These are phyloP conservation scores for Luvunga scandens DNA, from an alignment of 345 rosid species.

Conservation along the genomic window DNA sequence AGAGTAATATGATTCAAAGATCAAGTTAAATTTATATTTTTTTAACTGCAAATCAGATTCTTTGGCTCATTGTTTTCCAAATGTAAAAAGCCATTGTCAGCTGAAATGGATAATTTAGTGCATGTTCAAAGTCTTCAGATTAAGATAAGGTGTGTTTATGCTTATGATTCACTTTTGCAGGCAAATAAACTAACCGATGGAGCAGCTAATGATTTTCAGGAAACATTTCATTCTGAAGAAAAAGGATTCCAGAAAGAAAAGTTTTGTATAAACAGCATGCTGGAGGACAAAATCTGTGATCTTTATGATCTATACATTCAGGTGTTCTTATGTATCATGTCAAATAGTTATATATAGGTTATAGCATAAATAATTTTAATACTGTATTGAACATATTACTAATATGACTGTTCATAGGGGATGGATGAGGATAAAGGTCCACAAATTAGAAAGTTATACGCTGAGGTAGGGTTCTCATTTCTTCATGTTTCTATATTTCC, in stretches of 20 bases:
- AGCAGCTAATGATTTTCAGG: conserved; percentile 21
- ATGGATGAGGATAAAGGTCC: conserved; percentile 43
- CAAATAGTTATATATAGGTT: not conserved
- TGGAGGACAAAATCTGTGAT: conserved; percentile 45
- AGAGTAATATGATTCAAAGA: not conserved
- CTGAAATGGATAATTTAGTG: not conserved
- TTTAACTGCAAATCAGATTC: not conserved
- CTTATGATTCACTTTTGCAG: conserved; percentile 15
- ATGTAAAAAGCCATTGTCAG: not conserved
- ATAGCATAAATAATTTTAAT: not conserved
- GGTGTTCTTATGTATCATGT: conserved; percentile 15
- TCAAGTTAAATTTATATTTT: not conserved
- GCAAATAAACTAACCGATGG: conserved; percentile 18
- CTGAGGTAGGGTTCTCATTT: conserved; percentile 25
- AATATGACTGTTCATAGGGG: conserved; percentile 24
- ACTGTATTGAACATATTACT: not conserved
- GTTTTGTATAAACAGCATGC: conserved; percentile 15
- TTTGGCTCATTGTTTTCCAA: not conserved
- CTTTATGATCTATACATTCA: conserved; percentile 37
- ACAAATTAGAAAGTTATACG: conserved; percentile 37
- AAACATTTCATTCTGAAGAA: conserved; percentile 17
- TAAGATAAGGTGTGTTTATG: not conserved
- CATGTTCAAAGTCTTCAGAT: not conserved
- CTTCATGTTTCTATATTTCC: not conserved
- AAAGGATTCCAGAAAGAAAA: conserved; percentile 15